phyloP scores from a whole-genome alignment of 768 basidiomycete genomes.

The Plicaturopsis crispa region DNA sequence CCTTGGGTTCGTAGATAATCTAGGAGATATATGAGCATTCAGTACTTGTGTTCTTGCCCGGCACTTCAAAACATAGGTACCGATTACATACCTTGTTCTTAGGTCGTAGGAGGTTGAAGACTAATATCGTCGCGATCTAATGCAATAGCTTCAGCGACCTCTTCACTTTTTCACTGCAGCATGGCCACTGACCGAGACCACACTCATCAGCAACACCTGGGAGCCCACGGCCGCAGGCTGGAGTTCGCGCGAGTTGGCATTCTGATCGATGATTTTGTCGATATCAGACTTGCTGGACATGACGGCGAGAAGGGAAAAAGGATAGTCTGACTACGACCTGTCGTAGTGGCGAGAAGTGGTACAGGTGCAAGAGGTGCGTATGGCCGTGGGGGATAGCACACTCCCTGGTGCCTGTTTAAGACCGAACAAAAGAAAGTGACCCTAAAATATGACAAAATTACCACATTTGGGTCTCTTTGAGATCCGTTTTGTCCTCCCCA shows the following conservation, averaged over 20 bases:
- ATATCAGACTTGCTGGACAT: constrained; percentile 21
- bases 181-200: constrained; percentile 54
- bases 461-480: too few species aligned
- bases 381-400: too few species aligned
- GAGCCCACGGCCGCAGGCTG: constrained; percentile 73
- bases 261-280: constrained; percentile 20
- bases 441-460: too few species aligned
- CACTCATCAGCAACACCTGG: constrained; percentile 69
- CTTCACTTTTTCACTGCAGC: background rate
- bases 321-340: background rate
- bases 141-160: constrained; percentile 7
- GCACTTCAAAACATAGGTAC: background rate
- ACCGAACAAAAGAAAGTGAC: too few species aligned
- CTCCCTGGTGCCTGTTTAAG: too few species aligned
- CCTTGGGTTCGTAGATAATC: constrained; percentile 91
- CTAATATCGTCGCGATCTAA: constrained; percentile 58
- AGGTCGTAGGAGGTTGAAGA: constrained; percentile 84
- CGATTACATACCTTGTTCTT: constrained; percentile 64
- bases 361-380: too few species aligned
- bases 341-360: too few species aligned
- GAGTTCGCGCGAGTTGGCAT: constrained; percentile 49
- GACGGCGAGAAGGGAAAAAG: constrained; percentile 8
- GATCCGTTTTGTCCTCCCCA: too few species aligned
- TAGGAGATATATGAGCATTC: constrained; percentile 21
- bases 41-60: too few species aligned